A percentile compares a stretch with the other conserved stretches of the same genome.
Evolutionary conservation across 2,329 filamentous ascomycete species (phyloP).

Genomic region (Ampelomyces quisqualis): DNA sequence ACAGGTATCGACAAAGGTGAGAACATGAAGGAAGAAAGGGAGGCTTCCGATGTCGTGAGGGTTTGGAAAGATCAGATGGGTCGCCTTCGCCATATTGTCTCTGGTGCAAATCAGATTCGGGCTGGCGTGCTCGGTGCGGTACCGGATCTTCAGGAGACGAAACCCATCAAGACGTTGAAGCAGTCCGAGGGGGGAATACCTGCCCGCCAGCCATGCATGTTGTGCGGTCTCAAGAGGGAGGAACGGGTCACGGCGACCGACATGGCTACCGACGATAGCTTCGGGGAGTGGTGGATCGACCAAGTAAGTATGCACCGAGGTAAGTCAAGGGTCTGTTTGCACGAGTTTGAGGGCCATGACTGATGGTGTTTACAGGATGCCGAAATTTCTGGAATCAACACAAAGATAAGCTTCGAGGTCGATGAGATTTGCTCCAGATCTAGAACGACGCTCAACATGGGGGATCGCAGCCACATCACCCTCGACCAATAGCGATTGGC

Average conservation of each 20-base stretch:
- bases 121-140: conserved; percentile 51
- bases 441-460: not conserved
- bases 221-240: conserved; percentile 86
- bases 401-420: conserved; percentile 67
- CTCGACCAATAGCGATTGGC: conserved; percentile 8
- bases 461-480: not conserved
- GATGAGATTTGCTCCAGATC: conserved; percentile 55
- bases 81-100: conserved; percentile 70
- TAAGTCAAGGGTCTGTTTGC: conserved; percentile 13
- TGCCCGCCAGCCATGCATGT: conserved; percentile 72
- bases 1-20: conserved; percentile 82
- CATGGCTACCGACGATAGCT: conserved; percentile 78
- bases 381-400: conserved; percentile 83
- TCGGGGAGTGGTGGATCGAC: conserved; percentile 95
- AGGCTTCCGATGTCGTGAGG: conserved; percentile 73
- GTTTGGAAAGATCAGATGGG: conserved; percentile 77
- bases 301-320: conserved; percentile 66
- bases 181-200: conserved; percentile 66
- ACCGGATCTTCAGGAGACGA: conserved; percentile 70
- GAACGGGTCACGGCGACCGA: conserved; percentile 79
- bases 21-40: conserved; percentile 77
- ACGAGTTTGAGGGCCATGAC: not conserved
- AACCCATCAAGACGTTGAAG: conserved; percentile 65
- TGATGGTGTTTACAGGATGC: conserved; percentile 56
- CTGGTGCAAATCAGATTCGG: conserved; percentile 58